phyloP scores from a whole-genome alignment of 2,329 filamentous ascomycete genomes.

The Talaromyces sp. region DNA sequence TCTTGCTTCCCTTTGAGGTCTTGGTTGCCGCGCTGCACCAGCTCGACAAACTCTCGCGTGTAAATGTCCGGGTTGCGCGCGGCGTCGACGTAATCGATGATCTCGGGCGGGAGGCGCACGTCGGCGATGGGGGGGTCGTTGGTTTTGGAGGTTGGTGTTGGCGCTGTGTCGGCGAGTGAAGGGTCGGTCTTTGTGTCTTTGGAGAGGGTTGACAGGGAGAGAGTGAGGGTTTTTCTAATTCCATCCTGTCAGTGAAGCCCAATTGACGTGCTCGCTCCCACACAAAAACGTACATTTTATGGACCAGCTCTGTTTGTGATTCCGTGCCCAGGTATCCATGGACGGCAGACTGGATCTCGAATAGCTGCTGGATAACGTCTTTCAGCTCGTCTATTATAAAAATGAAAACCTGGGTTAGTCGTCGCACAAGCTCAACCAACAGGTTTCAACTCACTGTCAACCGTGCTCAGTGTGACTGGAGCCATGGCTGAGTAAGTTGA shows the following conservation, averaged over 20 bases:
- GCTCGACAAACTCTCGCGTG: constrained; percentile 60
- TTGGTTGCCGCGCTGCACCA: constrained; percentile 58
- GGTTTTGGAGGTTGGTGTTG: not conserved
- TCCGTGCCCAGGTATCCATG: constrained; percentile 55
- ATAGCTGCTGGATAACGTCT: constrained; percentile 57
- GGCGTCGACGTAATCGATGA: constrained; percentile 58
- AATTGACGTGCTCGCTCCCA: no score
- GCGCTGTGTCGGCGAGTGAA: not conserved
- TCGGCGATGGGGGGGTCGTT: constrained; percentile 42
- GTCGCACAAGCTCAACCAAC: not conserved
- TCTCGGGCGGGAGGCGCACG: constrained; percentile 55
- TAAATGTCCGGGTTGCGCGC: constrained; percentile 63
- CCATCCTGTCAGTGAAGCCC: no score
- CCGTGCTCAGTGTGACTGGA: constrained; percentile 26
- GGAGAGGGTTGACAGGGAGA: constrained; percentile 50
- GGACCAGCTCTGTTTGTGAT: constrained; percentile 53
- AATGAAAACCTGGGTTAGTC: not conserved
- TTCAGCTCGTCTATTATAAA: constrained; percentile 47
- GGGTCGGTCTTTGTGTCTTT: constrained; percentile 27
- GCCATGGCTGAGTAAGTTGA: constrained; percentile 21
- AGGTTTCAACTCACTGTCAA: constrained; percentile 26
- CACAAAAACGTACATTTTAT: constrained; percentile 46
- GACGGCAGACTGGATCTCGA: constrained; percentile 54
- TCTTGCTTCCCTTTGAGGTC: constrained; percentile 57
- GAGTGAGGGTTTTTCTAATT: constrained; percentile 49